Base-by-base conservation (phyloP, 2,329 filamentous ascomycete species). In the Talaromyces pinophilus region DNA sequence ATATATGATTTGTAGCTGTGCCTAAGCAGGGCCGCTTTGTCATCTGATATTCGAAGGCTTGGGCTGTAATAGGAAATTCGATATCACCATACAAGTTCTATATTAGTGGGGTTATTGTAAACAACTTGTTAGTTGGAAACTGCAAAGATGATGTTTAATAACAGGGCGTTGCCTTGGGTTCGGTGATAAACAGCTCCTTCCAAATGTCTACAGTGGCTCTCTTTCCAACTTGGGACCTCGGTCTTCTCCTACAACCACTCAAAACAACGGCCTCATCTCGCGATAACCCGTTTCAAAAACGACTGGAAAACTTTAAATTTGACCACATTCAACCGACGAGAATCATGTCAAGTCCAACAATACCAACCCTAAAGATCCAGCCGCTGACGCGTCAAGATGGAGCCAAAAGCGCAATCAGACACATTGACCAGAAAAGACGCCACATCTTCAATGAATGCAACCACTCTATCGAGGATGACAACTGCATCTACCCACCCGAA, bases 401-500 rank as follows among this genome's bases (percentile, higher is more conserved):
- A 28, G 25, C 13, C n/a, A 50, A 17, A 35, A 48, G 8, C 1
- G 22, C 48, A 22, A 40, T 57, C 22, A 59, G 50, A 40, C 38
- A 42, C 19, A 63, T 66, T 17, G 30, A 15, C 22, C 38, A 28
- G 17, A 28, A 63, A 30, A 22, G 64, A 44, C 25, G 25, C 1
- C 61, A 67, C 54, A n/a, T 59, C 17, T 67, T 59, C 46, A 33
- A 6, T 22, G 59, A 17, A 5, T 67, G 65, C 44, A 35, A 46
- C 6, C 65, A 67, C 44, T 52, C 35, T 3, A 61, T 67, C 17
- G 65, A 67, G 28, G 55, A 60, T 11, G 7, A 67, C 28, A 22
- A 55, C 11, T 67, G 61, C 55, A 33, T 64, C n/a, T 61, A 52
- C 33, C 65, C 65, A 42, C 65, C 65, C 44, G 30, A 54, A 11